These are phyloP conservation scores for Entamoeba moshkovskii DNA, from an alignment of 208 protist species.

Conservation along the genomic window DNA sequence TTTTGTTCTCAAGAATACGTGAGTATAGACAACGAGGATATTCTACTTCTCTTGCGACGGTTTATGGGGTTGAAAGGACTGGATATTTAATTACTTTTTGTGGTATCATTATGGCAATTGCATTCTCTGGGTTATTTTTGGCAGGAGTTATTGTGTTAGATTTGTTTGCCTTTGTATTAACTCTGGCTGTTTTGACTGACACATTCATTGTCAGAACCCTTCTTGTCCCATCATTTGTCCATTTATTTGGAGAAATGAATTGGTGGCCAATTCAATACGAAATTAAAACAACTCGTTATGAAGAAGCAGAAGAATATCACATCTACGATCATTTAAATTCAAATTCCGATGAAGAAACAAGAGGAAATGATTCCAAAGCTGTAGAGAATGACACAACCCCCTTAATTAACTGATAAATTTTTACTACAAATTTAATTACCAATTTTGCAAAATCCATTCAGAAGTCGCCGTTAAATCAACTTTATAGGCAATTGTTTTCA, in stretches of 20 bases:
- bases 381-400: too few relatives aligned
- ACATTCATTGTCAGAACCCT: slow-evolving; percentile 46
- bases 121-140: slow-evolving; percentile 44
- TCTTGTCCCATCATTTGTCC: slow-evolving; percentile 38
- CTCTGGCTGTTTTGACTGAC: slow-evolving; percentile 42
- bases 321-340: neutral
- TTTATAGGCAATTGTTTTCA: neutral
- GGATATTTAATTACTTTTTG: slow-evolving; percentile 46
- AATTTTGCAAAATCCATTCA: slow-evolving; percentile 1
- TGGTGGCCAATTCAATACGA: slow-evolving; percentile 35
- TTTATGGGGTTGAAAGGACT: slow-evolving; percentile 29
- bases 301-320: neutral
- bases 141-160: slow-evolving; percentile 27
- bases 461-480: neutral
- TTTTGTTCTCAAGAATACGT: slow-evolving; percentile 33
- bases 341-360: too few relatives aligned
- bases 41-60: neutral
- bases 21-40: slow-evolving; percentile 27
- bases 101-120: slow-evolving; percentile 50
- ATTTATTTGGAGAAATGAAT: slow-evolving; percentile 35
- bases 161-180: slow-evolving; percentile 44
- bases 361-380: too few relatives aligned
- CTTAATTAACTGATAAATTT: too few relatives aligned
- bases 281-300: neutral
- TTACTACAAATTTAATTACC: neutral